Conservation (phyloP, 371 early-diverging fungal species). For the Lichtheimia ornata region DNA sequence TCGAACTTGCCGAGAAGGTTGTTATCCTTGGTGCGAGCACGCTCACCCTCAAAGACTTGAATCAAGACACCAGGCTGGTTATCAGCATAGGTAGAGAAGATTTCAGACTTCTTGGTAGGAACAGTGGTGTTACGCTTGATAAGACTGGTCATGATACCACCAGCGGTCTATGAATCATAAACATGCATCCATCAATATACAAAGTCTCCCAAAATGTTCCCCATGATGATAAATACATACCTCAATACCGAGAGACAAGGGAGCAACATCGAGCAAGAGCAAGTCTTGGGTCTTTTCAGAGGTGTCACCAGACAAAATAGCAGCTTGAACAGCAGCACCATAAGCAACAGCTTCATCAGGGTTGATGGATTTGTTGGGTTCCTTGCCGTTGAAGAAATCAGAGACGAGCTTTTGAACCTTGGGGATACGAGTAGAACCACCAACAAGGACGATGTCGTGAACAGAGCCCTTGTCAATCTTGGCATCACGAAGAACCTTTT, state of each 20-base stretch:
- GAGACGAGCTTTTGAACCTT: slow-evolving; percentile 97
- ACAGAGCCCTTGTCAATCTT: slow-evolving; percentile 92
- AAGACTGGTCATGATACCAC: slow-evolving; percentile 79
- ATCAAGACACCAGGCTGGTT: slow-evolving; percentile 93
- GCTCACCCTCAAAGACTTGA: slow-evolving; percentile 93
- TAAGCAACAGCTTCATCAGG: slow-evolving; percentile 96
- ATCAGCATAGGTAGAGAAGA: slow-evolving; percentile 95
- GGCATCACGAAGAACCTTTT: slow-evolving; percentile 86
- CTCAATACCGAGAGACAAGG: slow-evolving; percentile 91
- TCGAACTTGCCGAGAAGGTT: slow-evolving; percentile 92
- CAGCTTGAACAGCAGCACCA: slow-evolving; percentile 95
- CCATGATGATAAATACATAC: too few relatives aligned
- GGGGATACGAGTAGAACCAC: slow-evolving; percentile 99
- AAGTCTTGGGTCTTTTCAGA: slow-evolving; percentile 73
- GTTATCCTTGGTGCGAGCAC: slow-evolving; percentile 91
- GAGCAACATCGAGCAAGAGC: slow-evolving; percentile 86
- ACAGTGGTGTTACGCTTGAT: slow-evolving; percentile 90
- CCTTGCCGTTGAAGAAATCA: slow-evolving; percentile 91
- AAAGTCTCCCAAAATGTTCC: too few relatives aligned
- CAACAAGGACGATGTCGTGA: slow-evolving; percentile 97
- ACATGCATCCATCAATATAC: too few relatives aligned
- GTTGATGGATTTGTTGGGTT: slow-evolving; percentile 90
- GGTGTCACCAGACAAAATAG: slow-evolving; percentile 73
- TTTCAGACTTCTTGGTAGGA: slow-evolving; percentile 89
- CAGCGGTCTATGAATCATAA: slow-evolving; percentile 74